Evolutionary conservation across 2,329 filamentous ascomycete species (phyloP).

Genomic region (Cercospora sesami): DNA sequence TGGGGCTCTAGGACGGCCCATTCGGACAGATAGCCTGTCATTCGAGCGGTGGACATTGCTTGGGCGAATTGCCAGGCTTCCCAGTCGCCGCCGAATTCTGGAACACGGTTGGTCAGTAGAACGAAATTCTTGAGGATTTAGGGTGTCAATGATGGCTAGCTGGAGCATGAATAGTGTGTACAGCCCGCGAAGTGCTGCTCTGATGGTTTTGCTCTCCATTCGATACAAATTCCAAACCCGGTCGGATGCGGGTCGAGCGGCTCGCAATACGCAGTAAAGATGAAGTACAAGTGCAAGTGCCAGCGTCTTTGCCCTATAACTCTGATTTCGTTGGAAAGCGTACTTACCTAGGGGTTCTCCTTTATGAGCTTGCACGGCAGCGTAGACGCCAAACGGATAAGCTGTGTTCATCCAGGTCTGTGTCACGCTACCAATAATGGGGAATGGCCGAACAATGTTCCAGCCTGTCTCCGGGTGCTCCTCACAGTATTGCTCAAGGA

Average conservation of each 20-base stretch:
- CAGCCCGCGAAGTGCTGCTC: no score
- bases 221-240: no score
- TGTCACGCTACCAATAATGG: slow-evolving; percentile 50
- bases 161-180: no score
- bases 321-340: no score
- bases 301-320: no score
- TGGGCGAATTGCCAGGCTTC: slow-evolving; percentile 46
- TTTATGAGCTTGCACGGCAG: slow-evolving; percentile 46
- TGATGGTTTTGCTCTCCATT: no score
- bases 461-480: slow-evolving; percentile 38
- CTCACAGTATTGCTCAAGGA: slow-evolving; percentile 45
- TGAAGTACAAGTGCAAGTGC: no score
- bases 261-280: no score
- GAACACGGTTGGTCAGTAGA: background rate
- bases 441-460: slow-evolving; percentile 49
- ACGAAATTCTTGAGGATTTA: no score
- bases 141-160: slow-evolving; percentile 14
- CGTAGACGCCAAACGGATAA: slow-evolving; percentile 51
- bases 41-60: slow-evolving; percentile 44
- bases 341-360: slow-evolving; percentile 24
- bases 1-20: slow-evolving; percentile 48
- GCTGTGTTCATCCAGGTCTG: slow-evolving; percentile 52
- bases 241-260: no score
- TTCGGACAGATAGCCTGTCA: slow-evolving; percentile 52
- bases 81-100: slow-evolving; percentile 48